Conservation (phyloP, 768 basidiomycete genomes). For the Calocera cornea region DNA sequence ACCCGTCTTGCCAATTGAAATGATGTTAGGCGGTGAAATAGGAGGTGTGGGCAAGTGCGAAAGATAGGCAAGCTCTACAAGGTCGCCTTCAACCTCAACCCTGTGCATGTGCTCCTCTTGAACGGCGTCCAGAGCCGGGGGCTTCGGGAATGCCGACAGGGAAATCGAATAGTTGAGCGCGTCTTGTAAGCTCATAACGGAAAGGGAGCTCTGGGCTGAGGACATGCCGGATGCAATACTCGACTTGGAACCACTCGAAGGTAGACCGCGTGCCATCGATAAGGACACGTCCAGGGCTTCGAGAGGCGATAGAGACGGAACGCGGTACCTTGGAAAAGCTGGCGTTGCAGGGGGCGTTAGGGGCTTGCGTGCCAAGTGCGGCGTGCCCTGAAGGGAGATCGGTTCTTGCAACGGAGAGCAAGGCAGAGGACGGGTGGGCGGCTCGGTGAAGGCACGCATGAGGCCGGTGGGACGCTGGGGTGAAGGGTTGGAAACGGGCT, state of each 20-base stretch:
- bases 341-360: not conserved
- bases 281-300: slow-evolving; percentile 1
- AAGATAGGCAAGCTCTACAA: not conserved
- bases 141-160: not conserved
- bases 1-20: slow-evolving; percentile 3
- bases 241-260: not conserved
- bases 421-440: not conserved
- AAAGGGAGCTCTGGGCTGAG: not conserved
- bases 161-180: not conserved
- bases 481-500: not conserved
- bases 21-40: slow-evolving; percentile 3
- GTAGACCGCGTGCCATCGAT: not conserved
- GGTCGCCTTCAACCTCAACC: not conserved
- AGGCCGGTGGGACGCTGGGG: not conserved
- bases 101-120: not conserved
- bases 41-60: slow-evolving; percentile 9
- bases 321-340: not conserved
- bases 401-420: not conserved
- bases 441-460: not conserved
- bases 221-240: not conserved
- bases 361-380: not conserved
- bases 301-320: not conserved
- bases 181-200: not conserved
- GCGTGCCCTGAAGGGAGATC: not conserved
- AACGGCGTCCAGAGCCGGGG: not conserved